A percentile compares a stretch with the other conserved stretches of the same genome.
Conservation (phyloP, 257 asterid genomes). For the Plectranthus barbatus region DNA sequence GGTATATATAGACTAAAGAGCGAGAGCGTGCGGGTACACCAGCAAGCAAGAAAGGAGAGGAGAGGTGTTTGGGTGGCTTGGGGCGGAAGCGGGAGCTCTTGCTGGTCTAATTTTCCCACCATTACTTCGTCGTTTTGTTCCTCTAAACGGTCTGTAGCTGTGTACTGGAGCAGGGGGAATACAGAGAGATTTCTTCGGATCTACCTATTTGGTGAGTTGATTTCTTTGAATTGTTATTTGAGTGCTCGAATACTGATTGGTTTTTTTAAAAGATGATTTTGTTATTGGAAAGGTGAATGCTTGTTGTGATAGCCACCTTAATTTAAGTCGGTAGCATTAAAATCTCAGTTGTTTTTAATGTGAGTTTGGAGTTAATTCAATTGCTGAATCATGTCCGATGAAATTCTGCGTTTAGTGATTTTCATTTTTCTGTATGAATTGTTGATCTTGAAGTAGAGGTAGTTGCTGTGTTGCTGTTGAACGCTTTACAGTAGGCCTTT, state of each 20-base stretch:
- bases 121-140: constrained; percentile 20
- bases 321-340: neutral
- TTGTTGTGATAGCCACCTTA: neutral
- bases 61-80: constrained; percentile 20
- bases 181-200: constrained; percentile 30
- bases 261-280: neutral
- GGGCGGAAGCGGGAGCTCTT: neutral
- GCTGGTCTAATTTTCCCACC: constrained; percentile 20
- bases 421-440: neutral
- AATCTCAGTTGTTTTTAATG: neutral
- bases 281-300: neutral
- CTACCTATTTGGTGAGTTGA: constrained; percentile 53
- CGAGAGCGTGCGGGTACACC: constrained; percentile 20
- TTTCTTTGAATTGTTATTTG: neutral
- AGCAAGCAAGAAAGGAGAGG: constrained; percentile 19
- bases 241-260: neutral
- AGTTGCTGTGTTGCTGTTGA: neutral
- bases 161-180: constrained; percentile 1
- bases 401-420: constrained; percentile 7
- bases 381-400: constrained; percentile 8
- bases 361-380: constrained; percentile 4
- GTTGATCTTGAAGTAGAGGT: neutral
- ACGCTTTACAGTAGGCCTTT: neutral
- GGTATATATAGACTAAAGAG: constrained; percentile 4
- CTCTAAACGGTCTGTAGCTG: constrained; percentile 4